Evolutionary conservation across 2,329 filamentous ascomycete species (phyloP).

Genomic region (Zymoseptoria passerinii): DNA sequence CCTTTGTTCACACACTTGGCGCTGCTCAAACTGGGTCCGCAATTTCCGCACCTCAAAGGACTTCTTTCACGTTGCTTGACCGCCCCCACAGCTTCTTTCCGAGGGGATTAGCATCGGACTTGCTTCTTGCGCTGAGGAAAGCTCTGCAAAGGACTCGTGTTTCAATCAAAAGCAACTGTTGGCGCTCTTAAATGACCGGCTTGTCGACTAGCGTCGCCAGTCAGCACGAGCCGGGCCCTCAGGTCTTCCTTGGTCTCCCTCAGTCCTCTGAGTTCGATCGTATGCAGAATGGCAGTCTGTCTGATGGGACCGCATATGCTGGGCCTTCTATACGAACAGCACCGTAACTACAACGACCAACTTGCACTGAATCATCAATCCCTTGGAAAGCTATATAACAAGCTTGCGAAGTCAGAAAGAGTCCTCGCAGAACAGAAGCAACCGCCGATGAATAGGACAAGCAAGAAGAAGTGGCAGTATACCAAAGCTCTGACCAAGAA

Average conservation of each 20-base stretch:
- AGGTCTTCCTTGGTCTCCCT: slow-evolving; percentile 6
- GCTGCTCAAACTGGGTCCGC: slow-evolving; percentile 1
- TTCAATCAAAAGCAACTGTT: not conserved
- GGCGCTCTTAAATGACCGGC: not conserved
- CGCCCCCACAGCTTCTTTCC: slow-evolving; percentile 2
- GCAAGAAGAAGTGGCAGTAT: slow-evolving; percentile 26
- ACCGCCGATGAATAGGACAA: slow-evolving; percentile 16
- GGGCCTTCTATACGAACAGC: slow-evolving; percentile 20
- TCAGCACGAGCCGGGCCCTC: slow-evolving; percentile 19
- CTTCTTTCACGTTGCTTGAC: slow-evolving; percentile 17
- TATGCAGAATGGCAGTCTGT: slow-evolving; percentile 8
- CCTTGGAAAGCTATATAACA: slow-evolving; percentile 24
- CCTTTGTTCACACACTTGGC: slow-evolving; percentile 17
- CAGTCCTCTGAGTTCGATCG: not conserved
- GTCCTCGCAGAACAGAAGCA: slow-evolving; percentile 16
- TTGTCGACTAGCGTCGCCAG: not conserved
- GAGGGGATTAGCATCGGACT: not conserved
- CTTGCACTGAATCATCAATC: slow-evolving; percentile 22
- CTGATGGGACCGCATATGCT: slow-evolving; percentile 15
- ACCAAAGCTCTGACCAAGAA: slow-evolving; percentile 17
- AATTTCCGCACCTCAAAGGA: slow-evolving; percentile 20
- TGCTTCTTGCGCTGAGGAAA: not conserved
- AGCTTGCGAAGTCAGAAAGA: slow-evolving; percentile 19
- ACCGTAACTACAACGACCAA: slow-evolving; percentile 21
- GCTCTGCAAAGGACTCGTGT: not conserved